Conservation (phyloP, 2,329 filamentous ascomycete genomes). For the Hypoxylon sp. region DNA sequence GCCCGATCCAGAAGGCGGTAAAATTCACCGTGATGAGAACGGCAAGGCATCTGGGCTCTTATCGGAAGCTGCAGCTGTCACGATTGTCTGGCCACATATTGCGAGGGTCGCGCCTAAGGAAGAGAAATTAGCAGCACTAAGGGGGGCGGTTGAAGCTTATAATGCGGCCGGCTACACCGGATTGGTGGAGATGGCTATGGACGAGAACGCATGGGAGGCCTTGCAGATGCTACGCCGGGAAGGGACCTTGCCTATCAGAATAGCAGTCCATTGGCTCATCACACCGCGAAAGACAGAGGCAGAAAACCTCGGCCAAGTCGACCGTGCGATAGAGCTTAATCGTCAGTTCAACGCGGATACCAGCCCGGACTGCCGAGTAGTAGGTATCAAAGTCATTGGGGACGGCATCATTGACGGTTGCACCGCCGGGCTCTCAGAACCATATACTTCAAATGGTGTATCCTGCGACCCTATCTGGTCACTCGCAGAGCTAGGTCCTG, state of each 20-base stretch:
- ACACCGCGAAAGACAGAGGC: conserved; percentile 61
- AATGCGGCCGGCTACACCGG: conserved; percentile 67
- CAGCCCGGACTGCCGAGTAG: conserved; percentile 63
- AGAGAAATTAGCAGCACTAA: conserved; percentile 63
- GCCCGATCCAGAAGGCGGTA: conserved; percentile 66
- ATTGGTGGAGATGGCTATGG: conserved; percentile 72
- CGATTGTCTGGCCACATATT: conserved; percentile 69
- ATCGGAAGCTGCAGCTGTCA: conserved; percentile 67
- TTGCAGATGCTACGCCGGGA: conserved; percentile 59
- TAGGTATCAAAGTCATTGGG: conserved; percentile 75
- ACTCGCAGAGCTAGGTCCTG: conserved; percentile 64
- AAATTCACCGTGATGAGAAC: conserved; percentile 63
- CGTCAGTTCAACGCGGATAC: conserved; percentile 61
- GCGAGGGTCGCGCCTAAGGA: conserved; percentile 63
- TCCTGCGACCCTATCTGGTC: conserved; percentile 69
- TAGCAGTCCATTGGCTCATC: conserved; percentile 71
- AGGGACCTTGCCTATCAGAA: conserved; percentile 60
- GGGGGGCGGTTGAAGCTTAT: conserved; percentile 64
- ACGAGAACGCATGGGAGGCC: conserved; percentile 68
- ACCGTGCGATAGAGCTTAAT: conserved; percentile 64
- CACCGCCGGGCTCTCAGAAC: conserved; percentile 72
- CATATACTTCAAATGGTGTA: conserved; percentile 66
- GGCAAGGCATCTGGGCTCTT: conserved; percentile 67
- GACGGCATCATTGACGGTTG: conserved; percentile 77
- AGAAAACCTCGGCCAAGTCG: conserved; percentile 64